Percentiles rank a stretch among this genome's conserved stretches.
These are phyloP conservation scores for Phaffomyces opuntiae DNA, from an alignment of 805 yeast species.

Conservation along the genomic window DNA sequence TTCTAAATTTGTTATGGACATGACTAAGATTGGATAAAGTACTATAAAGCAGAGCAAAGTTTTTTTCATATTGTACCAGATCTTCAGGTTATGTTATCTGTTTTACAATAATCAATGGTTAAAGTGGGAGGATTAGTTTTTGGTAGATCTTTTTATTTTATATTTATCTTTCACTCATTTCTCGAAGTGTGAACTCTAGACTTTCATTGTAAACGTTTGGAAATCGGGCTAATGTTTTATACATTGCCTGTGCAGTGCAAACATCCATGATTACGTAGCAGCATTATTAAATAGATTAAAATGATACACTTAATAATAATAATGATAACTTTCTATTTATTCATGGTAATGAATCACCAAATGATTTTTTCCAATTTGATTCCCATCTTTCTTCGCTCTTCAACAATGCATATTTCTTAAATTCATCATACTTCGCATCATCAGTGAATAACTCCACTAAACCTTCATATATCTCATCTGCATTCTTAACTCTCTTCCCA, in stretches of 20 bases:
- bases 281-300: neutral
- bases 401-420: slow-evolving; percentile 63
- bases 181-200: no score
- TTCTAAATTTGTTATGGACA: neutral
- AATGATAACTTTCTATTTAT: neutral
- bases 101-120: no score
- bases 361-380: slow-evolving; percentile 52
- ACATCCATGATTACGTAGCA: neutral
- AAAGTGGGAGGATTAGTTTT: no score
- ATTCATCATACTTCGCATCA: slow-evolving; percentile 24
- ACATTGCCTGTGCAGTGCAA: neutral
- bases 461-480: slow-evolving; percentile 38
- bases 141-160: no score
- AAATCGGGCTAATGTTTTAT: no score
- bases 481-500: slow-evolving; percentile 52
- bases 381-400: slow-evolving; percentile 74
- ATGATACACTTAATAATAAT: slow-evolving; percentile 7
- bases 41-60: neutral
- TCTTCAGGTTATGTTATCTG: no score
- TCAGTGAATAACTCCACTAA: slow-evolving; percentile 30
- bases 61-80: neutral
- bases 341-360: slow-evolving; percentile 11
- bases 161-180: no score
- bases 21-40: neutral
- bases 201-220: no score